These are phyloP conservation scores for Rubia occidens DNA, from an alignment of 305 asterid genomes.

Conservation along the genomic window DNA sequence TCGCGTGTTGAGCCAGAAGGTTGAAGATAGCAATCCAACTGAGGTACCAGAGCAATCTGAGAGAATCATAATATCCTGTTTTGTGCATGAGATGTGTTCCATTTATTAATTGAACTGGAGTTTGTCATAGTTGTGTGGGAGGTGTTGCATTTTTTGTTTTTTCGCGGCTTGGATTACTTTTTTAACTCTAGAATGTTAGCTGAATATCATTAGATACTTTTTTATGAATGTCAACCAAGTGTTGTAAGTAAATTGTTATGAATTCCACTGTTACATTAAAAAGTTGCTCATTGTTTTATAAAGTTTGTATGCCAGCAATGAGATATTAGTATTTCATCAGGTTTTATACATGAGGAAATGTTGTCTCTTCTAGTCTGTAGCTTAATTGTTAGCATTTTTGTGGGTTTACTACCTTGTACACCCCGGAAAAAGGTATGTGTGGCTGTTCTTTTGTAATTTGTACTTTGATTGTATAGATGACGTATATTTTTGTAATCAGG, in stretches of 20 bases:
- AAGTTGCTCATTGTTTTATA: not conserved
- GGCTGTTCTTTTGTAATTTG: not conserved
- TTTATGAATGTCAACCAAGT: no score
- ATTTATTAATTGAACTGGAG: not conserved
- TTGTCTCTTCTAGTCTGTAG: not conserved
- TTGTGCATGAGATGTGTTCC: not conserved
- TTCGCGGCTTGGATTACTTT: not conserved
- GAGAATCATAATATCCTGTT: not conserved
- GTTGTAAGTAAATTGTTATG: not conserved
- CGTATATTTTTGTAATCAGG: constrained; percentile 24
- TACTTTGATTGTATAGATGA: not conserved
- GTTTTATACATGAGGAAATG: not conserved
- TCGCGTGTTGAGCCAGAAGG: constrained; percentile 32
- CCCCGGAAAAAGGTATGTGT: not conserved
- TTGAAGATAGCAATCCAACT: constrained; percentile 38
- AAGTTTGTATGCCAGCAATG: not conserved
- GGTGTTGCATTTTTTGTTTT: not conserved
- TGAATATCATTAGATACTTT: not conserved
- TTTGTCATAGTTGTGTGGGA: not conserved
- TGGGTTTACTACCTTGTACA: not conserved
- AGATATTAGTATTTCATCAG: not conserved
- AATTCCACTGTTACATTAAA: not conserved
- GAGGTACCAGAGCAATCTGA: constrained; percentile 14
- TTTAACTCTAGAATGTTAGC: not conserved
- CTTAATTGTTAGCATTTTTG: not conserved